These are phyloP conservation scores for Penicillium silybi DNA, from an alignment of 495 filamentous ascomycete genomes.

Conservation along the genomic window DNA sequence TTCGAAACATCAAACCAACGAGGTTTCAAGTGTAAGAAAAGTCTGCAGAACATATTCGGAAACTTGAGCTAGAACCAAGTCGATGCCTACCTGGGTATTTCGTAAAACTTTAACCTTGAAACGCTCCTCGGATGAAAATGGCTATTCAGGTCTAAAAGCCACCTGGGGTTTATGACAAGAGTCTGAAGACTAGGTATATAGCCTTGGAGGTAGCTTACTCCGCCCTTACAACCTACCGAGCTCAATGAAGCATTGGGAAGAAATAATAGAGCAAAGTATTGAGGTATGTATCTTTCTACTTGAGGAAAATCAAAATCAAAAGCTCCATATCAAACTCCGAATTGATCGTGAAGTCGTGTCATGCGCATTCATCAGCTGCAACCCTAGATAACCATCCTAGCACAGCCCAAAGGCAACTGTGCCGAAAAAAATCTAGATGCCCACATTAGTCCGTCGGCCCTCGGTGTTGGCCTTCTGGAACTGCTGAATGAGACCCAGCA, in stretches of 20 bases:
- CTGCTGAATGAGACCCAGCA: conserved; percentile 83
- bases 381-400: not conserved
- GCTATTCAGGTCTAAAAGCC: too few species aligned
- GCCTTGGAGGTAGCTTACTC: too few species aligned
- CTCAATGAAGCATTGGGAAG: not conserved
- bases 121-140: too few species aligned
- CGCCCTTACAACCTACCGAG: too few species aligned
- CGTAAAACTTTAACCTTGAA: too few species aligned
- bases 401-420: not conserved
- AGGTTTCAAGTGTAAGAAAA: too few species aligned
- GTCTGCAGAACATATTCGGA: too few species aligned
- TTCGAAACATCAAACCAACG: too few species aligned
- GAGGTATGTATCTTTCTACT: not conserved
- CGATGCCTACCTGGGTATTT: too few species aligned
- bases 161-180: not conserved
- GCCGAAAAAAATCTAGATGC: conserved; percentile 23
- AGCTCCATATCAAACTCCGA: not conserved
- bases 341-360: not conserved
- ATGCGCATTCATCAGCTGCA: not conserved
- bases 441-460: conserved; percentile 42
- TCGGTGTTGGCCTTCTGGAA: conserved; percentile 83
- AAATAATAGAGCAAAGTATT: not conserved
- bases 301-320: not conserved
- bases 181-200: not conserved
- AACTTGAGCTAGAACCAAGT: too few species aligned